phyloP scores from a whole-genome alignment of 2,329 filamentous ascomycete genomes.

The Eutypella sp. region DNA sequence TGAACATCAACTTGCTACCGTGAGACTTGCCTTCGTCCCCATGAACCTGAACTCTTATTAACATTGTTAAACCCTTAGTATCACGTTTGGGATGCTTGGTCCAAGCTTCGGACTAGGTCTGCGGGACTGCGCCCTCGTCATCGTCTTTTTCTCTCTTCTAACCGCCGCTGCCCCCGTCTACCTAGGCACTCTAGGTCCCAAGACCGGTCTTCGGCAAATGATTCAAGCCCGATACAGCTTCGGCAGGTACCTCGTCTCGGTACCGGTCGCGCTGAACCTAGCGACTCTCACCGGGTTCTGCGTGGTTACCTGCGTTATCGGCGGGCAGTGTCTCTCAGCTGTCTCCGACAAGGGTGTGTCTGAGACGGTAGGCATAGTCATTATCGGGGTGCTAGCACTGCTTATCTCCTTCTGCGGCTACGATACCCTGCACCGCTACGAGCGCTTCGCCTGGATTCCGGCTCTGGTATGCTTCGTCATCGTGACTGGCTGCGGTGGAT shows the following conservation, averaged over 20 bases:
- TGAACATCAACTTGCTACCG: constrained; percentile 26
- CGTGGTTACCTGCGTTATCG: constrained; percentile 56
- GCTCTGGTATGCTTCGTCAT: constrained; percentile 51
- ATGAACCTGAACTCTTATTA: neutral
- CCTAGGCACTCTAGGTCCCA: constrained; percentile 53
- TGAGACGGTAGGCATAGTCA: constrained; percentile 54
- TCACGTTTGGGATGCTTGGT: constrained; percentile 61
- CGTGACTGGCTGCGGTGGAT: constrained; percentile 49
- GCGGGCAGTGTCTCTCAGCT: constrained; percentile 53
- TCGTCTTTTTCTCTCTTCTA: constrained; percentile 58
- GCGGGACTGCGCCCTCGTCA: constrained; percentile 52
- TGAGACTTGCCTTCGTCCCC: constrained; percentile 8
- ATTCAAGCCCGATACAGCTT: constrained; percentile 61
- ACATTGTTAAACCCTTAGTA: constrained; percentile 28
- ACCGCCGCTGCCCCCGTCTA: constrained; percentile 51
- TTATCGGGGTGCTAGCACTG: constrained; percentile 53
- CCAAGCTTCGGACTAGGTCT: constrained; percentile 50
- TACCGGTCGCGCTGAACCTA: constrained; percentile 59
- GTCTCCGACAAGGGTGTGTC: constrained; percentile 44
- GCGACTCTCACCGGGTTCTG: constrained; percentile 60
- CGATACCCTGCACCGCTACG: constrained; percentile 50
- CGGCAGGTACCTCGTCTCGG: constrained; percentile 52
- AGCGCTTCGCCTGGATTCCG: constrained; percentile 53
- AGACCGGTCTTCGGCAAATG: constrained; percentile 62
- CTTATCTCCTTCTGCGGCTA: constrained; percentile 59